Base-by-base conservation (phyloP, 2,329 filamentous ascomycete genomes). In the Chrysosporium queenslandicum region DNA sequence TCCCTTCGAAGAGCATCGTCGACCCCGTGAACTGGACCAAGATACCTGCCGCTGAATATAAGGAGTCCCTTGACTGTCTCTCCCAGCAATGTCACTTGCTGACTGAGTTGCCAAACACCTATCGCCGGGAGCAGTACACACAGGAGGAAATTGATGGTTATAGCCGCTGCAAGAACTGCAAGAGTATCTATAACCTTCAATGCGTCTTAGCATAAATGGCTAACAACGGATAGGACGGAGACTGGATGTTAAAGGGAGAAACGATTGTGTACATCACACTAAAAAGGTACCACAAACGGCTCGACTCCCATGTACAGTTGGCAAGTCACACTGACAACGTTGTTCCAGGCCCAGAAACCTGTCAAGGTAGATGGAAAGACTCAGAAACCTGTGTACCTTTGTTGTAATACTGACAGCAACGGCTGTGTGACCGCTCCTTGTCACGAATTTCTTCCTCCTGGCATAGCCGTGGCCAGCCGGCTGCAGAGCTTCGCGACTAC, bases 91-190 rank as follows among this genome's bases (percentile, higher is more conserved):
- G 53, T 25, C 49, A 49, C 18, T 32, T 32, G 18, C 11, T 49
- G n/a, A 18, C 43, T 18, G 50, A 49, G 16, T 45, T 55, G 34
- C 27, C 32, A 12, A 42, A 23, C 12, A 14, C 16, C 2, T 55
- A 55, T 40, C 53, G 42, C 8, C 3, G 23, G 27, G 12, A 40
- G n/a, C 25, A 49, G 42, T 48, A 16, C n/a, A 50, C 12, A 18
- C 1, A 41, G 23, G 16, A 53, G 16, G 50, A 55, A 29, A 55
- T 55, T 11, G 39, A 53, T 25, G 49, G 32, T 7, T 32, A 25
- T 30, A 14, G 49, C 37, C 25, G n/a, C 21, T 55, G 53, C 32
- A 55, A 20, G 12, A 53, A 46, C 1, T 55, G 53, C 40, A 40
- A 40, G 2, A 20, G 53, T 45, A 53, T 16, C 37, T 20, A 23